Conservation (phyloP, 2,329 filamentous ascomycete genomes). For the Venturia oleaginea region DNA sequence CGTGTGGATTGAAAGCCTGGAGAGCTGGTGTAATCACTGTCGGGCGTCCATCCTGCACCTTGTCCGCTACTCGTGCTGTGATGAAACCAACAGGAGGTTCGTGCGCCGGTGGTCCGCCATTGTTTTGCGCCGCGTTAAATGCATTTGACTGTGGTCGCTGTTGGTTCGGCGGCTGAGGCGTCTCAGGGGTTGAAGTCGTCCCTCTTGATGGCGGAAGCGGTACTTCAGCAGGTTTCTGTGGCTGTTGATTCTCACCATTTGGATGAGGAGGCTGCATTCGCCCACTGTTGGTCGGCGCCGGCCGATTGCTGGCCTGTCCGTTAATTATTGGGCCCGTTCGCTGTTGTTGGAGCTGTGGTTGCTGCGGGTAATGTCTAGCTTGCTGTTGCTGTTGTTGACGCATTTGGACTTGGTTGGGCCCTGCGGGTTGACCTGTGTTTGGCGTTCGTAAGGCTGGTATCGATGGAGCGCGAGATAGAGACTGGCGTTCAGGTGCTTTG, state of each 20-base stretch:
- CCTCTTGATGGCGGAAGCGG: conserved; percentile 12
- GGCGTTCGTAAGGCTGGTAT: conserved; percentile 14
- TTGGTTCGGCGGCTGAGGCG: neutral
- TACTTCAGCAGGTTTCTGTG: conserved; percentile 3
- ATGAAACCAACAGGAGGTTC: conserved; percentile 33
- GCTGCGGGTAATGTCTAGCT: conserved; percentile 21
- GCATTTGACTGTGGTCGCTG: conserved; percentile 1
- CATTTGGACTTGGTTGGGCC: conserved; percentile 15
- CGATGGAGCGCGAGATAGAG: conserved; percentile 20
- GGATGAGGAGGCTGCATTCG: neutral
- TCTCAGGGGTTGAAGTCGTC: conserved; percentile 9
- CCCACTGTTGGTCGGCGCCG: neutral
- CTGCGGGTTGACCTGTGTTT: neutral
- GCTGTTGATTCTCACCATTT: conserved; percentile 8
- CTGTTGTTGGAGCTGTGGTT: conserved; percentile 16
- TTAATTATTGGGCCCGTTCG: conserved; percentile 9
- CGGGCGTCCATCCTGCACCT: conserved; percentile 28
- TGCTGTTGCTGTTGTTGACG: conserved; percentile 15
- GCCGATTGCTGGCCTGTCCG: neutral
- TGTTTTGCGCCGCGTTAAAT: neutral
- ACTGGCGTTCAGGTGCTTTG: conserved; percentile 15
- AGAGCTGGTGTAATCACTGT: conserved; percentile 21
- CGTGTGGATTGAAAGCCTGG: conserved; percentile 39
- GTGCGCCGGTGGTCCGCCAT: neutral
- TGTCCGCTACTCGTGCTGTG: conserved; percentile 35